Percentiles rank a stretch among this genome's conserved stretches.
phyloP scores from a whole-genome alignment of 495 filamentous ascomycete genomes.

The Penicillium herquei region DNA sequence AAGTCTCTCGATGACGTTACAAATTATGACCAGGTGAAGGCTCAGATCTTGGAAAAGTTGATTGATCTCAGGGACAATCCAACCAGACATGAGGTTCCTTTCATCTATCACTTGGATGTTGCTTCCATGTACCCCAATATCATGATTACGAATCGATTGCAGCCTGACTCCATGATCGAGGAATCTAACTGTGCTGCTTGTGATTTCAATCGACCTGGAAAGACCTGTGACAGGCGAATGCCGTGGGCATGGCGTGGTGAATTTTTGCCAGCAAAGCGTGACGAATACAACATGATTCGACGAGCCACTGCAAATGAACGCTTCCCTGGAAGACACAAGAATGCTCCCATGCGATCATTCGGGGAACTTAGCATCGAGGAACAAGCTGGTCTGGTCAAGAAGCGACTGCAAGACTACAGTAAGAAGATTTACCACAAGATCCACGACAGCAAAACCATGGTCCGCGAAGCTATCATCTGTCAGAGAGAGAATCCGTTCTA shows the following conservation, averaged over 20 bases:
- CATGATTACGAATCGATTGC: conserved; percentile 98
- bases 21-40: conserved; percentile 91
- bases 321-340: conserved; percentile 76
- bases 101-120: conserved; percentile 98
- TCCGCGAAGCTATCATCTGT: conserved; percentile 95
- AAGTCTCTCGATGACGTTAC: conserved; percentile 86
- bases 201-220: conserved; percentile 97
- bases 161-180: conserved; percentile 96
- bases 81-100: conserved; percentile 75
- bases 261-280: conserved; percentile 90
- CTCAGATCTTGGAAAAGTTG: conserved; percentile 73
- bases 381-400: conserved; percentile 77
- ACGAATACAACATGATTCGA: conserved; percentile 99
- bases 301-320: conserved; percentile 88
- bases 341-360: conserved; percentile 68
- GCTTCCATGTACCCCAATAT: conserved; percentile 99
- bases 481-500: conserved; percentile 99
- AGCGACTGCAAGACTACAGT: conserved; percentile 86
- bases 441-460: conserved; percentile 89
- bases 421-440: conserved; percentile 99
- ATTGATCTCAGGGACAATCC: conserved; percentile 75
- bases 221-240: conserved; percentile 91
- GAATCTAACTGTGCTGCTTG: conserved; percentile 96
- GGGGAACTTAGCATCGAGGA: conserved; percentile 80
- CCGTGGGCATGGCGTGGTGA: conserved; percentile 99